Conservation (phyloP, 352 stramenopile species). For the Globisporangium paroecandrum region DNA sequence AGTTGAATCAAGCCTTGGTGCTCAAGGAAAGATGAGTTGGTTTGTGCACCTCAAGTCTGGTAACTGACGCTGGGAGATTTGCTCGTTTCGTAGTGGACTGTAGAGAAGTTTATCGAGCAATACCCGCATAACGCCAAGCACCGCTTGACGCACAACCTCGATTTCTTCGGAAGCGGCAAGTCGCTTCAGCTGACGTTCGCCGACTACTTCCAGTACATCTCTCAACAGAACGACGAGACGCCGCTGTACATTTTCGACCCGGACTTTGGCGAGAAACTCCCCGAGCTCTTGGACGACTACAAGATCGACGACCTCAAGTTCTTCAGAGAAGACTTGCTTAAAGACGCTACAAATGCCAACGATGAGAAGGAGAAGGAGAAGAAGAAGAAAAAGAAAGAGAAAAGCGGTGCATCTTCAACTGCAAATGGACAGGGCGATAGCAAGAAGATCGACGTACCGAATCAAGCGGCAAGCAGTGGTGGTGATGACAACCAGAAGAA, state of each 20-base stretch:
- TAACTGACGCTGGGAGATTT: background rate
- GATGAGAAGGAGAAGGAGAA: slow-evolving; percentile 18
- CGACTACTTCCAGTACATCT: slow-evolving; percentile 67
- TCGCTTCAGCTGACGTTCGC: slow-evolving; percentile 76
- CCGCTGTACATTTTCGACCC: slow-evolving; percentile 87
- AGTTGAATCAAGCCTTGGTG: background rate
- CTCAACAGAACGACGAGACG: slow-evolving; percentile 75
- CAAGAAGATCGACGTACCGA: background rate
- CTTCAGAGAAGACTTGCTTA: slow-evolving; percentile 78
- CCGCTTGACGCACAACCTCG: slow-evolving; percentile 80
- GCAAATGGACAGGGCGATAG: slow-evolving; percentile 6
- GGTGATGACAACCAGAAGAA: slow-evolving; percentile 6
- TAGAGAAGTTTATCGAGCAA: slow-evolving; percentile 49
- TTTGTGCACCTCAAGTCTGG: background rate
- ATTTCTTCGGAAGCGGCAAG: slow-evolving; percentile 47
- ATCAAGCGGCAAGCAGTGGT: background rate
- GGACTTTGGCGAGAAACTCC: slow-evolving; percentile 82
- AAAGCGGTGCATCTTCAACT: background rate
- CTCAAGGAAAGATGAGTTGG: background rate
- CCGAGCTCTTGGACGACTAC: slow-evolving; percentile 66
- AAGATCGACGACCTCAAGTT: slow-evolving; percentile 52
- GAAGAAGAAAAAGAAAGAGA: background rate
- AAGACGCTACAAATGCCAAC: slow-evolving; percentile 21
- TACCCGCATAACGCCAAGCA: slow-evolving; percentile 50
- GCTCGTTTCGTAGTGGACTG: slow-evolving; percentile 50